Base-by-base conservation (phyloP, 1,284 basidiomycete species). In the Cryptococcus amylolentus region DNA sequence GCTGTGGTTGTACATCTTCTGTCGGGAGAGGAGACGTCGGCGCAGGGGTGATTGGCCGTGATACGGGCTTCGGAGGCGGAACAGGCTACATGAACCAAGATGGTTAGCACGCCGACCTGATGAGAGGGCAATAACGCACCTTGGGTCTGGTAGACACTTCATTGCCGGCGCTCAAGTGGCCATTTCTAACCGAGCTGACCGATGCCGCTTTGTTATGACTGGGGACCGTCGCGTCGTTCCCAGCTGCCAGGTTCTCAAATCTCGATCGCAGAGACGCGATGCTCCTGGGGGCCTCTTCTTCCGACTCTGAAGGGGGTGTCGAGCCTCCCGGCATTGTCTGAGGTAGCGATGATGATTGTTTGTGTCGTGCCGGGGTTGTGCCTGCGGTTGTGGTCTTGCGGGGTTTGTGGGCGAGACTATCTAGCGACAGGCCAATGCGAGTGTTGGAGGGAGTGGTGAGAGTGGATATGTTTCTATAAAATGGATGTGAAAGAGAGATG, bases 211-310 rank as follows among this genome's bases (percentile, higher is more conserved):
- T 40, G 12, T 26, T 6, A 38, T 23, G 12, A n/a, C 40, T 27
- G 27, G 39, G 16, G 23, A 27, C 8, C 9, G 26, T 31, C 9
- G 10, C 28, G 5, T 28, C 42, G 31, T 18, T 49, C 16, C 42
- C 61, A 8, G 56, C 57, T 20, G 61, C 54, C 20, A 74, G 60
- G 38, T 51, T 68, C 61, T 74, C 72, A 48, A 74, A 74, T 47
- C 62, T 69, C 10, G 63, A 68, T 12, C 72, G 57, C 4, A 74
- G 54, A 9, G 67, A 65, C 4, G 70, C 62, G 45, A 74, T 72
- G n/a, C 68, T 69, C 28, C 61, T 47, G 1, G 63, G 62, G 6
- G 44, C 43, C 8, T 62, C 58, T 18, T 63, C 57, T 13, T 57
- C 57, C 9, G 46, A 48, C 10, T 48, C 28, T 16, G 46, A 18